phyloP scores from a whole-genome alignment of 73 alveolate genomes.

The Paraurostyla sp. region DNA sequence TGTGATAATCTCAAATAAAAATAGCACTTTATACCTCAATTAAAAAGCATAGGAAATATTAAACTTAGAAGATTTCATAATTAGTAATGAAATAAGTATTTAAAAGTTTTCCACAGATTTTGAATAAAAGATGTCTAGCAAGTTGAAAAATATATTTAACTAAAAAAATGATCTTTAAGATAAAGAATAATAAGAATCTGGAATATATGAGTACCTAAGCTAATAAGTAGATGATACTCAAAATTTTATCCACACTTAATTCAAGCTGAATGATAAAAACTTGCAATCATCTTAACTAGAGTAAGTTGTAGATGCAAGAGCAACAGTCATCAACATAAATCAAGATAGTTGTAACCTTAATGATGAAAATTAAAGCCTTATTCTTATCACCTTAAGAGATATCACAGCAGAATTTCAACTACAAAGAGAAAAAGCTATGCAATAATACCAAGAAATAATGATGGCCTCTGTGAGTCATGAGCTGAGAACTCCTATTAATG shows the following conservation, averaged over 20 bases:
- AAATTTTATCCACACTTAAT: background rate
- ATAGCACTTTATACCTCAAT: background rate
- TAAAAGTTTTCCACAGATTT: background rate
- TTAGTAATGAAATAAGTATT: background rate
- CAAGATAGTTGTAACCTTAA: background rate
- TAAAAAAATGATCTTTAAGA: no score
- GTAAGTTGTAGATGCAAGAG: background rate
- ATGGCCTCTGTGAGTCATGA: constrained; percentile 69
- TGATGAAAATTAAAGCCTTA: background rate
- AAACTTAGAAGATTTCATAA: background rate
- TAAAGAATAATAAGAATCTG: no score
- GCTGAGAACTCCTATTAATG: constrained; percentile 68
- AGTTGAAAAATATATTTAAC: no score
- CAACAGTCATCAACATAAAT: background rate
- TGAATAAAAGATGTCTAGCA: background rate
- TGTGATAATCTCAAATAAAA: background rate
- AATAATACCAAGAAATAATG: constrained; percentile 63
- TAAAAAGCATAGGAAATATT: background rate
- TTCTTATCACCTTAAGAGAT: constrained; percentile 8
- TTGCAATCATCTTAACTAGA: no score
- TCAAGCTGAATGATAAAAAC: background rate
- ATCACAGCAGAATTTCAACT: constrained; percentile 22
- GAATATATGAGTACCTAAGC: no score
- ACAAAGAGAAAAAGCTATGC: constrained; percentile 49
- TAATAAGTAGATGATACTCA: no score